Conservation (phyloP, 192 early-diverging fungal genomes). For the Phycomyces nitens region DNA sequence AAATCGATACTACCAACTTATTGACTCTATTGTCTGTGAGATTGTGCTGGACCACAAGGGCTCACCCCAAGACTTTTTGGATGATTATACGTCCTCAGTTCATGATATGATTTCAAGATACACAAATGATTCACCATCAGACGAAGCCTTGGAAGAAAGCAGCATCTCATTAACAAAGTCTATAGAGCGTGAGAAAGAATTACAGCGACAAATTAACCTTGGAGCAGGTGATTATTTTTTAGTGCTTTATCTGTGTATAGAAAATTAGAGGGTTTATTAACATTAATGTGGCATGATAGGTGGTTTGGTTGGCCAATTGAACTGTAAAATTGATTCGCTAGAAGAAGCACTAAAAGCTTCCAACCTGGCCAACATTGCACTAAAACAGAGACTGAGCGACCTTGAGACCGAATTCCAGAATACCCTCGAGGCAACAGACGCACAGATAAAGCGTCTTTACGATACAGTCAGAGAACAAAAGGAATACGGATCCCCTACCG, state of each 20-base stretch:
- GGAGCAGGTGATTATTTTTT: slow-evolving; percentile 19
- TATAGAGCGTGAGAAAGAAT: slow-evolving; percentile 28
- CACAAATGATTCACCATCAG: slow-evolving; percentile 64
- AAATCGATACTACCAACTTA: slow-evolving; percentile 60
- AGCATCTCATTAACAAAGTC: slow-evolving; percentile 57
- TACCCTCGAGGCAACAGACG: slow-evolving; percentile 27
- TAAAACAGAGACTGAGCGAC: slow-evolving; percentile 27
- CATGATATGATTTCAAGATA: slow-evolving; percentile 64
- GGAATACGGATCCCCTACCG: slow-evolving; percentile 25
- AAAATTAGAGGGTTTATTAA: too few species aligned
- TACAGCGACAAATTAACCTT: slow-evolving; percentile 15
- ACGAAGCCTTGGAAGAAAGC: slow-evolving; percentile 59
- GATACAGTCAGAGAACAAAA: slow-evolving; percentile 23
- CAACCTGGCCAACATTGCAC: slow-evolving; percentile 26
- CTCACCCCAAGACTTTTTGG: slow-evolving; percentile 45
- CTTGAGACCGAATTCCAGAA: slow-evolving; percentile 24
- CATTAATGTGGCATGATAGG: slow-evolving; percentile 2
- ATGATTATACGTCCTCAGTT: slow-evolving; percentile 59
- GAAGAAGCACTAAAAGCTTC: slow-evolving; percentile 28
- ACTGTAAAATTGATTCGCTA: slow-evolving; percentile 25
- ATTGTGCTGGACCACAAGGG: slow-evolving; percentile 60
- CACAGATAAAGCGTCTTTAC: slow-evolving; percentile 23
- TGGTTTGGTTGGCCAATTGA: slow-evolving; percentile 23
- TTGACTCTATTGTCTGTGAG: slow-evolving; percentile 65
- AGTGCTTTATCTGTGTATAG: not conserved